Evolutionary conservation across 768 basidiomycete species (phyloP), one percentile per base, ranked within the genome.

Genomic region (Tulasnella sp.): DNA sequence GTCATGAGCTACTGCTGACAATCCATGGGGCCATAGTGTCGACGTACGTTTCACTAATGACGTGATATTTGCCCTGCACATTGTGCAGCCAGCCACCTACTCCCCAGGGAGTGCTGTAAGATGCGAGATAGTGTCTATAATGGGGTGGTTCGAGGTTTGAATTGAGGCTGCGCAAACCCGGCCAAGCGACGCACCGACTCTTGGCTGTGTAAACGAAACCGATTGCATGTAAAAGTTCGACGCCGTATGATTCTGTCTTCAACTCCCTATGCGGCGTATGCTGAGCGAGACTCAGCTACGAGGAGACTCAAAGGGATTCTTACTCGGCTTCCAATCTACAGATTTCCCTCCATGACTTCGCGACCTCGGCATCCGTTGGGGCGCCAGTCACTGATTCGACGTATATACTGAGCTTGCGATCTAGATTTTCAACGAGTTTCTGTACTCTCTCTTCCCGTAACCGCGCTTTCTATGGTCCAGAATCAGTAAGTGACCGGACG

Each of bases 41-140:
- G 64, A 85, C 92, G 79, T 78, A 93, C 92, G 93, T 95, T 85
- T 96, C 94, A 81, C 93, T 94, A 83, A 97, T 93, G 22, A 96
- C 91, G 80, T 96, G 94, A 71, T 94, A 96, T 84, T 94, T 95
- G 15, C 92, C 93, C 82, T 94, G 93, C 2, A 95, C 93, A 75
- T 93, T 93, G 82, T 96, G 94, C 76, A 96, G 82, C 94, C 94
- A 97, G 8, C 95, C 94, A 15, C 94, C 94, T 19, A 97, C 91
- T 36, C 94, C 94, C 70, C 94, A 85, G 14, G 88, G 84, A 0
- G 89, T 85, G 86, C 89, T 79, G 83, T 88, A 85, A 22, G 92
- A 89, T 0, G 94, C 94, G 0, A 93, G 86, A 80, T 90, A 90
- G 45, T 95, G 93, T 81, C 93, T 94, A 15, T 39, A 74, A 77